Evolutionary conservation across 2,329 filamentous ascomycete species (phyloP).

Genomic region (Orbilia javanica): DNA sequence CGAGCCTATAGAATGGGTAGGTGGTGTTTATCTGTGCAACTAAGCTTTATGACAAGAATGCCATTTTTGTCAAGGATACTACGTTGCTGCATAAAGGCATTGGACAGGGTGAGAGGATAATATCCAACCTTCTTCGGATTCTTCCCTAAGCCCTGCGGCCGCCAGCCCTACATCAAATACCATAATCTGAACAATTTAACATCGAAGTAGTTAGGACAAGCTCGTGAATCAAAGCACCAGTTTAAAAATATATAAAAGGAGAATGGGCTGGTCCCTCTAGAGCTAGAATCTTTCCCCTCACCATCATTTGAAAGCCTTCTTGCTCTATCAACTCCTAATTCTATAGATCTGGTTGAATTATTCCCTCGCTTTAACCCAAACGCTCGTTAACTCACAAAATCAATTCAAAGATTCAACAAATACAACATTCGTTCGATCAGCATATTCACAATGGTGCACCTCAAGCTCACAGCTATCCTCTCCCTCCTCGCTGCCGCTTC

Average conservation of each 20-base stretch:
- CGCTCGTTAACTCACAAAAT: slow-evolving; percentile 8
- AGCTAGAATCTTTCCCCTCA: background rate
- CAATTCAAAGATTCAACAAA: no score
- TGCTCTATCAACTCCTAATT: slow-evolving; percentile 8
- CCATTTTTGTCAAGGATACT: slow-evolving; percentile 6
- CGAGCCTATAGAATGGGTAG: slow-evolving; percentile 2
- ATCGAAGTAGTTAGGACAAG: slow-evolving; percentile 5
- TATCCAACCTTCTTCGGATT: background rate
- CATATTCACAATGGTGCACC: slow-evolving; percentile 41
- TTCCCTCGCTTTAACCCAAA: slow-evolving; percentile 11
- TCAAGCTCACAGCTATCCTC: slow-evolving; percentile 28
- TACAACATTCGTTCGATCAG: slow-evolving; percentile 25
- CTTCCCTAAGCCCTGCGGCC: background rate
- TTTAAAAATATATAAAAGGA: background rate
- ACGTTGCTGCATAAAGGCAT: slow-evolving; percentile 14
- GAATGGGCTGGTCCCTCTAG: background rate
- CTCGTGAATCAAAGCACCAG: background rate
- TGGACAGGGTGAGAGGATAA: background rate
- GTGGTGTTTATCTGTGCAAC: background rate
- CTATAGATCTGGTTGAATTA: no score
- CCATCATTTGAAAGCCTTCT: no score
- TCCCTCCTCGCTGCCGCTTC: slow-evolving; percentile 23
- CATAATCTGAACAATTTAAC: background rate
- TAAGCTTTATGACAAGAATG: slow-evolving; percentile 20
- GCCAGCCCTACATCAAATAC: background rate